Evolutionary conservation across 2,329 filamentous ascomycete genomes (phyloP).

Genomic region (Neopestalotiopsis clavispora): DNA sequence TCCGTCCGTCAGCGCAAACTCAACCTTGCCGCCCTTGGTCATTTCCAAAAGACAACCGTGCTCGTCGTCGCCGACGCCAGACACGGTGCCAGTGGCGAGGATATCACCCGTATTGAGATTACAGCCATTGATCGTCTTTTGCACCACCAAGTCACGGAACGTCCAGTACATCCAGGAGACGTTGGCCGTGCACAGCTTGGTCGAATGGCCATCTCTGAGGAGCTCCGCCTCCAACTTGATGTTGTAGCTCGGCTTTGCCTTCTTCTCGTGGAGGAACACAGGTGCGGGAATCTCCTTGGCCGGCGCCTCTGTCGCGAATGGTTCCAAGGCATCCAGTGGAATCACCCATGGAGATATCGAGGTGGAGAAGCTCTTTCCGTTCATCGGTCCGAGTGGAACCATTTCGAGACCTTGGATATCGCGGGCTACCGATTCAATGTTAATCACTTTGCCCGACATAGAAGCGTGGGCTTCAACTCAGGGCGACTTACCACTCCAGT

Average conservation of each 20-base stretch:
- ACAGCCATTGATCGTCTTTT: constrained; percentile 42
- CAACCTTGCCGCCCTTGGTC: constrained; percentile 40
- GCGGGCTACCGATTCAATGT: constrained; percentile 42
- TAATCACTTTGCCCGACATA: not conserved
- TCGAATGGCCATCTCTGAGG: constrained; percentile 23
- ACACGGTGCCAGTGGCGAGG: constrained; percentile 47
- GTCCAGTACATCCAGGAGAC: constrained; percentile 44
- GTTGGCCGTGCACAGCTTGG: constrained; percentile 34
- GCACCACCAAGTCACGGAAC: constrained; percentile 41
- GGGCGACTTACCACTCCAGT: constrained; percentile 54
- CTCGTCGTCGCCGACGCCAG: constrained; percentile 36
- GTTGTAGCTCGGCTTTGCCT: constrained; percentile 39
- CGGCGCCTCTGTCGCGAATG: constrained; percentile 53
- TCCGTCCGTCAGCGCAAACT: constrained; percentile 34
- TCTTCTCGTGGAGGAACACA: constrained; percentile 40
- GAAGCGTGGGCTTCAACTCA: not conserved
- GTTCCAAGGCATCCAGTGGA: constrained; percentile 63
- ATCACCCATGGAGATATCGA: constrained; percentile 67
- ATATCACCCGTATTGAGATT: constrained; percentile 45
- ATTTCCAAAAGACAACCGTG: constrained; percentile 47
- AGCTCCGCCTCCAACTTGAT: constrained; percentile 30
- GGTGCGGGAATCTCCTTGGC: constrained; percentile 28
- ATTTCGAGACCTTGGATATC: constrained; percentile 68
- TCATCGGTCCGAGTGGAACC: constrained; percentile 64
- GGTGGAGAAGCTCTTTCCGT: constrained; percentile 65